Percentiles rank a stretch among this genome's conserved stretches.
These are phyloP conservation scores for Neofusicoccum sp. DNA, from an alignment of 2,329 filamentous ascomycete genomes.

Conservation along the genomic window DNA sequence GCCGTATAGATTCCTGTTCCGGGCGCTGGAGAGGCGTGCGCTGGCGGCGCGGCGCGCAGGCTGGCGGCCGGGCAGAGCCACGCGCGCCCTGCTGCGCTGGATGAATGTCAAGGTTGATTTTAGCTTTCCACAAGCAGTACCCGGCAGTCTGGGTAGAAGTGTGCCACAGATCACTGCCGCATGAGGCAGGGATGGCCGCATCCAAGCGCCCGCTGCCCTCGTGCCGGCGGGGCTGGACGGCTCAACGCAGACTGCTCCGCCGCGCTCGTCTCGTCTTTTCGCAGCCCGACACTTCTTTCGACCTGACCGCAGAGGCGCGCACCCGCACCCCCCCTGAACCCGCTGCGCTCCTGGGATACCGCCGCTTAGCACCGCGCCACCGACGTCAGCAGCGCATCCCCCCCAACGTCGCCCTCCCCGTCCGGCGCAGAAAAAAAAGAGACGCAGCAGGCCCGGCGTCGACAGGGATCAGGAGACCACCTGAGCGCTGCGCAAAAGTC, in stretches of 20 bases:
- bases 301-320: constrained; percentile 8
- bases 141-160: constrained; percentile 18
- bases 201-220: constrained; percentile 10
- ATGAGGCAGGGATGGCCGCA: constrained; percentile 11
- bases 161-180: constrained; percentile 12
- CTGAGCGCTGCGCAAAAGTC: constrained; percentile 16
- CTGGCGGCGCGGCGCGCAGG: neutral
- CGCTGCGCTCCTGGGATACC: neutral
- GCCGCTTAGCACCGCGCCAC: constrained; percentile 5
- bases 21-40: neutral
- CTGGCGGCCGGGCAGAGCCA: no score
- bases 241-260: constrained; percentile 15
- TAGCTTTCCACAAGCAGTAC: constrained; percentile 19
- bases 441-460: neutral
- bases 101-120: constrained; percentile 15
- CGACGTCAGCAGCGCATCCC: constrained; percentile 10
- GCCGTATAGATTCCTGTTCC: constrained; percentile 12
- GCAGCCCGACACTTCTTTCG: constrained; percentile 18
- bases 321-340: constrained; percentile 11
- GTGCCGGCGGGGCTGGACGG: constrained; percentile 10
- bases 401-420: neutral
- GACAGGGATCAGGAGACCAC: constrained; percentile 19
- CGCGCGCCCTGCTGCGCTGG: neutral
- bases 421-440: constrained; percentile 8
- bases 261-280: constrained; percentile 17